These are phyloP conservation scores for Stylosanthes scabra DNA, from an alignment of 331 rosid species.

Conservation along the genomic window DNA sequence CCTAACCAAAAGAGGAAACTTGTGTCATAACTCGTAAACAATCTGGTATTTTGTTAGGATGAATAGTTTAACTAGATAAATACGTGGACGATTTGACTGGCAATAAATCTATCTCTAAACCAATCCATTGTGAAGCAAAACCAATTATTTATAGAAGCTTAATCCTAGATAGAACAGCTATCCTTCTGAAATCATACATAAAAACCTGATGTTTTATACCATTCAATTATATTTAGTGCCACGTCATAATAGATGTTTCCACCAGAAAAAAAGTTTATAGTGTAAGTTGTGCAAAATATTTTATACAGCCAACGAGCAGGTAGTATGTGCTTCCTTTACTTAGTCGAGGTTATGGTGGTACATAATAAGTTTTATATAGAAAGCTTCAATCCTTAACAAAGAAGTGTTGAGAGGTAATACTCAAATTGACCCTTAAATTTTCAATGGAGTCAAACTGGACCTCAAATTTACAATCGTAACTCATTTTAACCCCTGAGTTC, in stretches of 20 bases:
- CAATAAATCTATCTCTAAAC: not conserved
- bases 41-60: not conserved
- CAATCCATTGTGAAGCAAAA: not conserved
- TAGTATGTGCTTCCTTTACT: not conserved
- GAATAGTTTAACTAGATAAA: constrained; percentile 9
- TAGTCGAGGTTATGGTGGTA: too few species aligned
- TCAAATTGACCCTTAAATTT: too few species aligned
- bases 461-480: too few species aligned
- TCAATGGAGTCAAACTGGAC: too few species aligned
- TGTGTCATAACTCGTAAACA: constrained; percentile 16
- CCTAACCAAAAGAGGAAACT: constrained; percentile 54
- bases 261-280: not conserved
- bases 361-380: not conserved
- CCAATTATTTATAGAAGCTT: constrained; percentile 4
- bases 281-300: not conserved
- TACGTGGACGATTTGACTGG: not conserved
- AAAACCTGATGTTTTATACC: not conserved
- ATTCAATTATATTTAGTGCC: not conserved
- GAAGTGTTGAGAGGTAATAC: too few species aligned
- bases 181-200: not conserved
- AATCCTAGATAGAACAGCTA: constrained; percentile 1
- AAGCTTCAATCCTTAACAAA: too few species aligned
- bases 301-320: constrained; percentile 7
- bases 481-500: too few species aligned
- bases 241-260: not conserved